Percentiles rank a stretch among this genome's conserved stretches.
Evolutionary conservation across 2,329 filamentous ascomycete species (phyloP).

Genomic region (Thielaviopsis populi): DNA sequence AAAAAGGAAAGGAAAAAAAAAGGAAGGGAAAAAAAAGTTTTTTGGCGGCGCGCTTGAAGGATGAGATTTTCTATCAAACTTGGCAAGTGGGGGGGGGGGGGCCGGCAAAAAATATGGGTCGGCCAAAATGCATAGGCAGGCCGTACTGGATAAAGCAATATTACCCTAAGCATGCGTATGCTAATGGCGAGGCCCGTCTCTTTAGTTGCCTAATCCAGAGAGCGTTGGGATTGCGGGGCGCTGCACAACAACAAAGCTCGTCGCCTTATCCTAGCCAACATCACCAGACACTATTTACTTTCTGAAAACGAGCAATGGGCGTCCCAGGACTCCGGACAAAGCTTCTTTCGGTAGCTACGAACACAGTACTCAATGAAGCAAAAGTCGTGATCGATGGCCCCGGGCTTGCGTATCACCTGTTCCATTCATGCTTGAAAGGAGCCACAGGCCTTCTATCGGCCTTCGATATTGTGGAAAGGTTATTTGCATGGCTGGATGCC

Average conservation of each 20-base stretch:
- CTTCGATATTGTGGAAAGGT: constrained; percentile 40
- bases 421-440: background rate
- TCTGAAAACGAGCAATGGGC: constrained; percentile 32
- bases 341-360: constrained; percentile 37
- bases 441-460: constrained; percentile 31
- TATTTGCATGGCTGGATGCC: constrained; percentile 46
- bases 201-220: background rate
- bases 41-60: background rate
- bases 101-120: background rate
- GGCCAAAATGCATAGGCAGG: no score
- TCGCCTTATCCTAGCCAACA: background rate
- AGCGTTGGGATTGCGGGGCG: background rate
- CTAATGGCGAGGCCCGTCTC: background rate
- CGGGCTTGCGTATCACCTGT: constrained; percentile 49
- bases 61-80: background rate
- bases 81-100: background rate
- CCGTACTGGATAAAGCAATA: background rate
- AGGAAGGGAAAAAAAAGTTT: constrained; percentile 3
- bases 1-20: constrained; percentile 11
- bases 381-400: constrained; percentile 58
- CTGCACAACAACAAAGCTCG: background rate
- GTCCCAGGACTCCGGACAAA: constrained; percentile 41
- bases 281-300: background rate
- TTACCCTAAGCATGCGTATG: background rate
- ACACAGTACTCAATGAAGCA: constrained; percentile 28